Percentiles rank a stretch among this genome's conserved stretches.
Evolutionary conservation across 441 rosid genomes (phyloP).

Genomic region (Kokia cookei): DNA sequence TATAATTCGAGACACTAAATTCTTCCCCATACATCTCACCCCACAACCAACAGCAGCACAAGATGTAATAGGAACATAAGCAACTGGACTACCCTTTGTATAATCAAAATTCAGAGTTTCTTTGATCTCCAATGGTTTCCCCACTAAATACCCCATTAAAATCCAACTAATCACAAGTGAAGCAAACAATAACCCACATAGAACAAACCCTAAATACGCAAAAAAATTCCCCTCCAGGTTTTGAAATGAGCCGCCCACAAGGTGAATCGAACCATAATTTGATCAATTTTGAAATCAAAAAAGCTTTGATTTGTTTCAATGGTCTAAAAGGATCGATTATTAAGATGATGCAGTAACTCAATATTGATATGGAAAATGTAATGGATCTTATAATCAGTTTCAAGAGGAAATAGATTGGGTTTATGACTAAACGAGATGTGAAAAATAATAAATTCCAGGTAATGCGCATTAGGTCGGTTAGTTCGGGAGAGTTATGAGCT

Average conservation of each 20-base stretch:
- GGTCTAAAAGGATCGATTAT: constrained; percentile 50
- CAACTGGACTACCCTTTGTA: constrained; percentile 60
- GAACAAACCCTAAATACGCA: constrained; percentile 45
- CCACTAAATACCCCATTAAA: constrained; percentile 48
- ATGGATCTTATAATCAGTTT: constrained; percentile 40
- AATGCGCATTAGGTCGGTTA: constrained; percentile 15
- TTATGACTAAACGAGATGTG: constrained; percentile 43
- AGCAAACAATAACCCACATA: constrained; percentile 51
- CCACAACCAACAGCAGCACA: constrained; percentile 47
- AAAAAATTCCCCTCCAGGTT: constrained; percentile 61
- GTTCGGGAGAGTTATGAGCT: constrained; percentile 20
- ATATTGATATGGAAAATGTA: constrained; percentile 37
- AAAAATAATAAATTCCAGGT: constrained; percentile 30
- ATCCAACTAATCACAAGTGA: constrained; percentile 47
- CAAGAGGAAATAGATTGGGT: constrained; percentile 59
- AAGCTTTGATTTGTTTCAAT: constrained; percentile 26
- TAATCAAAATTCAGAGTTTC: constrained; percentile 69
- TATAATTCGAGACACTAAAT: constrained; percentile 19
- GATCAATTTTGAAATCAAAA: constrained; percentile 14
- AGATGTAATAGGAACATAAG: constrained; percentile 47
- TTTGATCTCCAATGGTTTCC: constrained; percentile 51
- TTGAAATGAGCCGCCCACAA: constrained; percentile 24
- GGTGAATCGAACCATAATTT: constrained; percentile 17
- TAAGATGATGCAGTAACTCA: constrained; percentile 32
- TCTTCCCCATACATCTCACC: constrained; percentile 28